A percentile compares a stretch with the other conserved stretches of the same genome.
phyloP scores from a whole-genome alignment of 192 early-diverging fungal genomes.

The Coemansia sp. region DNA sequence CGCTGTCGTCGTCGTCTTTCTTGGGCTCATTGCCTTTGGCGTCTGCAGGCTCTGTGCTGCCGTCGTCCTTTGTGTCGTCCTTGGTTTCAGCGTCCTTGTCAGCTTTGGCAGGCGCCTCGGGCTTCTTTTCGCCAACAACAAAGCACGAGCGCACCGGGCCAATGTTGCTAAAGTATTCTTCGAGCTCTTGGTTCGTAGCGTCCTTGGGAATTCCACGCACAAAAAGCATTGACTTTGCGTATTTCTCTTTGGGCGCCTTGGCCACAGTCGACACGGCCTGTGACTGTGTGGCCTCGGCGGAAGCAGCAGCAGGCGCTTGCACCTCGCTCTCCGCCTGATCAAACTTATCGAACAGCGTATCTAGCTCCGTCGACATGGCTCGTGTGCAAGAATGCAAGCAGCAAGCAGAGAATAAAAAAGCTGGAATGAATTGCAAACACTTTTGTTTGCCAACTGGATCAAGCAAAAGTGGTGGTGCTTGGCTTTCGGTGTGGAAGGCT shows the following conservation, averaged over 20 bases:
- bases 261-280: background rate
- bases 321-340: constrained; percentile 55
- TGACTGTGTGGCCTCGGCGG: background rate
- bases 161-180: constrained; percentile 82
- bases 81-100: constrained; percentile 23
- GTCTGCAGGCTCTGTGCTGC: constrained; percentile 22
- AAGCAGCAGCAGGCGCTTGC: constrained; percentile 14
- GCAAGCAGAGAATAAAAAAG: too few relatives aligned
- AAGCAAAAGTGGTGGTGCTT: too few relatives aligned
- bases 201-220: constrained; percentile 81
- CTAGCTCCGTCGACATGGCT: constrained; percentile 71
- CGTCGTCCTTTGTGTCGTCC: constrained; percentile 4
- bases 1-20: constrained; percentile 1
- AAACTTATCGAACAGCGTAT: constrained; percentile 73
- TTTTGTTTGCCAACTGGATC: too few relatives aligned
- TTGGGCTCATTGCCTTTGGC: background rate
- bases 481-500: too few relatives aligned
- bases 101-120: constrained; percentile 18
- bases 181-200: constrained; percentile 76
- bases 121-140: constrained; percentile 64
- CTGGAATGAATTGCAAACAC: too few relatives aligned
- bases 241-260: constrained; percentile 33
- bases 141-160: constrained; percentile 89
- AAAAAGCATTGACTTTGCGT: constrained; percentile 72
- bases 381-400: too few relatives aligned